Conservation (phyloP, 768 basidiomycete species). For the Boletus fagicola region DNA sequence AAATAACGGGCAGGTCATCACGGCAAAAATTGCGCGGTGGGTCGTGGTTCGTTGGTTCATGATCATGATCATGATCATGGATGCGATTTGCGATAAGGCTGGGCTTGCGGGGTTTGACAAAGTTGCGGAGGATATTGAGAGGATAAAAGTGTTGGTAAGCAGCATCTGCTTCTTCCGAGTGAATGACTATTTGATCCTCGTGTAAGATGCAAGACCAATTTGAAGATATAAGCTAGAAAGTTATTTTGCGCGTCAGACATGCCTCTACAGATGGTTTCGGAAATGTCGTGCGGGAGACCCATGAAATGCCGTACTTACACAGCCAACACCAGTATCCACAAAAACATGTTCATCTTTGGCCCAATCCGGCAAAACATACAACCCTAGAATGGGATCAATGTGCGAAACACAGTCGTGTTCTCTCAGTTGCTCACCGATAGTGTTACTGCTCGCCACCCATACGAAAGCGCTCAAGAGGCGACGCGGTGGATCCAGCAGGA, state of each 20-base stretch:
- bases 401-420: neutral
- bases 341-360: constrained; percentile 63
- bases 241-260: constrained; percentile 1
- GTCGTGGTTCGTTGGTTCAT: constrained; percentile 3
- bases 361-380: constrained; percentile 70
- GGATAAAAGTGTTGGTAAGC: constrained; percentile 74
- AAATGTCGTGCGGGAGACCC: constrained; percentile 1
- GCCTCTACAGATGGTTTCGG: neutral
- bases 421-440: constrained; percentile 26
- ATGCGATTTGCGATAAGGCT: constrained; percentile 15
- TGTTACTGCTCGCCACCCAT: constrained; percentile 51
- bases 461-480: constrained; percentile 66
- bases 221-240: constrained; percentile 54
- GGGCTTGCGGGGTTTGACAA: constrained; percentile 26
- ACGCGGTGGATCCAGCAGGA: constrained; percentile 63
- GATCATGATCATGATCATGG: constrained; percentile 7
- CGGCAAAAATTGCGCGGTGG: constrained; percentile 10
- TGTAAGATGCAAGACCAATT: constrained; percentile 78
- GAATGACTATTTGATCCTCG: constrained; percentile 67
- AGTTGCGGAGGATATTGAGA: constrained; percentile 34
- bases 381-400: constrained; percentile 42
- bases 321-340: constrained; percentile 70
- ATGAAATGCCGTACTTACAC: constrained; percentile 46
- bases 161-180: constrained; percentile 65
- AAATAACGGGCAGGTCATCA: constrained; percentile 41